phyloP scores from a whole-genome alignment of 1,284 basidiomycete species.

The Apiotrichum siamense region DNA sequence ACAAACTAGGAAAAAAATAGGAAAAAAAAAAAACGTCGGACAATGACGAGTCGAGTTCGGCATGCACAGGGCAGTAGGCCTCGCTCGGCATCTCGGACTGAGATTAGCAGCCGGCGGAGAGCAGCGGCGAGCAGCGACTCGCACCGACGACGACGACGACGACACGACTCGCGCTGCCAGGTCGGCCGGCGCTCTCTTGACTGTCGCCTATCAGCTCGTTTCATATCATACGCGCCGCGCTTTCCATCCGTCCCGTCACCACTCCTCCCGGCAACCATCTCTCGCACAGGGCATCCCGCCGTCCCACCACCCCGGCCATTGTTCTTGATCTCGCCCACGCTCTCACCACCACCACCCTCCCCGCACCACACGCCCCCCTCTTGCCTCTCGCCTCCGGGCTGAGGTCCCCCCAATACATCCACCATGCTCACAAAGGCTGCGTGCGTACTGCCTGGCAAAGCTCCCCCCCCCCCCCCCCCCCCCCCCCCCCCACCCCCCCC shows the following conservation, averaged over 20 bases:
- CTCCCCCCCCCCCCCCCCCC: too few relatives aligned
- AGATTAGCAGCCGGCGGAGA: too few relatives aligned
- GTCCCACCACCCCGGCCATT: not conserved
- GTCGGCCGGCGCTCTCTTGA: too few relatives aligned
- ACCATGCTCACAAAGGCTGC: conserved; percentile 44
- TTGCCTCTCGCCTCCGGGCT: conserved; percentile 5
- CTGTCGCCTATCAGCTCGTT: too few relatives aligned
- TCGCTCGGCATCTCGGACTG: too few relatives aligned
- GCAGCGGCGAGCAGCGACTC: not conserved
- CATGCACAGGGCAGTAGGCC: not conserved
- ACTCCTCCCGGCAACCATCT: too few relatives aligned
- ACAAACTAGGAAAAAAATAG: too few relatives aligned
- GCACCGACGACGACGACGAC: not conserved
- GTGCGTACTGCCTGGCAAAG: conserved; percentile 25
- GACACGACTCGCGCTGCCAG: not conserved
- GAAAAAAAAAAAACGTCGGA: too few relatives aligned
- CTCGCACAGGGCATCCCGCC: not conserved
- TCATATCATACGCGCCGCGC: too few relatives aligned
- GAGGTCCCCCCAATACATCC: conserved; percentile 13
- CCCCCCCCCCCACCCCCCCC: too few relatives aligned
- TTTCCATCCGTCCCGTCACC: too few relatives aligned
- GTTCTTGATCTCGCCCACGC: not conserved
- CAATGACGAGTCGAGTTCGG: conserved; percentile 1
- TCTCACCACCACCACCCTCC: not conserved
- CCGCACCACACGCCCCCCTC: not conserved